A percentile compares a stretch with the other conserved stretches of the same genome.
phyloP scores from a whole-genome alignment of 148 eudicot genomes.

The Arctostaphylos glauca region DNA sequence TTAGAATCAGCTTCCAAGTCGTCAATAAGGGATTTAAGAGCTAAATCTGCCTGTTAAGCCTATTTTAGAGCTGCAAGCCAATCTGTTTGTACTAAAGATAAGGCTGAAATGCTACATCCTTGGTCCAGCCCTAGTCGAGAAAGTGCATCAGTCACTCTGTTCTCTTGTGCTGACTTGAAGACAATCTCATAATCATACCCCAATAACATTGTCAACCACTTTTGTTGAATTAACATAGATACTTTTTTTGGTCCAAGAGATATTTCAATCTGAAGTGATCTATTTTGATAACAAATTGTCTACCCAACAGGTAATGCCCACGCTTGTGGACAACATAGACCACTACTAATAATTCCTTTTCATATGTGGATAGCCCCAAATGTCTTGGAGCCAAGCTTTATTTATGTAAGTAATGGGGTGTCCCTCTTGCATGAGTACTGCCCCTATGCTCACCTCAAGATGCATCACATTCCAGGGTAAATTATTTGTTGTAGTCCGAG shows the following conservation, averaged over 20 bases:
- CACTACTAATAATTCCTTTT: not conserved
- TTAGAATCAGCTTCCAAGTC: not conserved
- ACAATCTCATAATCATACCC: not conserved
- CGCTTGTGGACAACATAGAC: not conserved
- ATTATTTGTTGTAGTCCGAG: not conserved
- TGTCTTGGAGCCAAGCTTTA: not conserved
- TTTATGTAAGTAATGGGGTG: not conserved
- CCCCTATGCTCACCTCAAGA: not conserved
- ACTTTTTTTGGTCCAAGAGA: not conserved
- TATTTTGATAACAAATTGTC: not conserved
- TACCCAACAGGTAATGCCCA: not conserved
- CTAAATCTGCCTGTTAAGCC: too few relatives aligned
- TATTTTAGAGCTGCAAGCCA: too few relatives aligned
- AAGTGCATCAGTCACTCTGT: not conserved
- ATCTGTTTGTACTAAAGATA: too few relatives aligned
- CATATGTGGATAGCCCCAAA: not conserved
- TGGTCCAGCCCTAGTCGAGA: not conserved
- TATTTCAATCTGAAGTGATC: not conserved
- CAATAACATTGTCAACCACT: not conserved
- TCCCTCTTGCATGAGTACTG: not conserved
- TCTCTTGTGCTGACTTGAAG: not conserved
- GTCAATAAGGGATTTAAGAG: not conserved
- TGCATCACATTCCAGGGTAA: not conserved
- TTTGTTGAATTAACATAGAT: not conserved
- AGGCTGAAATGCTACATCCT: too few relatives aligned